Evolutionary conservation across 108 stramenopile species (phyloP).

Genomic region (Asterionellopsis glacialis): DNA sequence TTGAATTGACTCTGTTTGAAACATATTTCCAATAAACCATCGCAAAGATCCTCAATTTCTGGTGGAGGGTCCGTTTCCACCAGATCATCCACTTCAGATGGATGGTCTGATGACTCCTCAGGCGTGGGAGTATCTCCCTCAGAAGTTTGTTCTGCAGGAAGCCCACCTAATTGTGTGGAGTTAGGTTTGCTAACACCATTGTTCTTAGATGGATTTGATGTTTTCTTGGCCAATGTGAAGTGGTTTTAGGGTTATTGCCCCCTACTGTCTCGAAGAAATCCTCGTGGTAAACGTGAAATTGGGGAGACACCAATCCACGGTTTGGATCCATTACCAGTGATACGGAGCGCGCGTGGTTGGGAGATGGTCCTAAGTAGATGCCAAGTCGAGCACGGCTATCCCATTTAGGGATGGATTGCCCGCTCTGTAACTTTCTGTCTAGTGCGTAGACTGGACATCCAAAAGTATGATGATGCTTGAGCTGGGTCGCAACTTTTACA

Average conservation of each 20-base stretch:
- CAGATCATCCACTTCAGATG: no score
- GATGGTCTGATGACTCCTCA: no score
- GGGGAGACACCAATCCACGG: constrained; percentile 30
- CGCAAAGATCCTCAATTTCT: no score
- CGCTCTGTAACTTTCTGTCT: constrained; percentile 5
- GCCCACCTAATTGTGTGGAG: no score
- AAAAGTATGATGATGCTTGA: constrained; percentile 15
- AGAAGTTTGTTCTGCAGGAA: no score
- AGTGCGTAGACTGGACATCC: constrained; percentile 19
- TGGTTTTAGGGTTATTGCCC: not conserved
- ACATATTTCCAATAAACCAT: no score
- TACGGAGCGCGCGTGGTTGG: constrained; percentile 17
- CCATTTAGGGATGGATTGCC: constrained; percentile 22
- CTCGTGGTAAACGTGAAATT: constrained; percentile 21
- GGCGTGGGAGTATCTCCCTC: no score
- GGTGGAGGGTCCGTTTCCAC: no score
- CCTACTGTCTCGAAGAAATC: constrained; percentile 18
- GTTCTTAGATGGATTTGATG: not conserved
- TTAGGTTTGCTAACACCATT: no score
- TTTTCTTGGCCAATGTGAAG: not conserved
- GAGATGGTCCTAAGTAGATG: constrained; percentile 26
- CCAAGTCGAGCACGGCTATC: constrained; percentile 12
- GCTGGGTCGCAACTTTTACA: not conserved
- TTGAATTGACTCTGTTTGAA: no score
- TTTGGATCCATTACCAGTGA: constrained; percentile 15